Conservation (phyloP, 2,329 filamentous ascomycete genomes). For the Hortaea werneckii region DNA sequence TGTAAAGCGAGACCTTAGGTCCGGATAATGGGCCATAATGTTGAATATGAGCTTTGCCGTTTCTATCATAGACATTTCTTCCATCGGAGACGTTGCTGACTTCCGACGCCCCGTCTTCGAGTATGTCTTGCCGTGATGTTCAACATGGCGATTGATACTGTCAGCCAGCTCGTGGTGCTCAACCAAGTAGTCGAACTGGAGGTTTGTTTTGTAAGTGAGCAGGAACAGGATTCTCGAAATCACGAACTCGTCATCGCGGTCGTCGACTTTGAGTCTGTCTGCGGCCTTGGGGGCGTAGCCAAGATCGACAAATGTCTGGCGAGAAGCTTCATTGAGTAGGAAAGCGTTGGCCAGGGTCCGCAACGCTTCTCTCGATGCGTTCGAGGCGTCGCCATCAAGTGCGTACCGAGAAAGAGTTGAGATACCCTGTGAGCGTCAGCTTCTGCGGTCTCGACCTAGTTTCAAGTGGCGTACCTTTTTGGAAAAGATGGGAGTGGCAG, state of each 20-base stretch:
- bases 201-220: conserved; percentile 64
- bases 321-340: conserved; percentile 55
- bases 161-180: conserved; percentile 57
- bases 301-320: conserved; percentile 63
- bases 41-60: conserved; percentile 86
- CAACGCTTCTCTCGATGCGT: conserved; percentile 63
- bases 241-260: conserved; percentile 77
- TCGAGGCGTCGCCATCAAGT: conserved; percentile 47
- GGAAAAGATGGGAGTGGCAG: conserved; percentile 76
- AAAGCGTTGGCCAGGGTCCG: conserved; percentile 80
- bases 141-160: conserved; percentile 56
- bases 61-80: conserved; percentile 71
- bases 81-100: conserved; percentile 43
- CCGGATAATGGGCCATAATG: conserved; percentile 62
- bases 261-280: conserved; percentile 58
- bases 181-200: conserved; percentile 56
- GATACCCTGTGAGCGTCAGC: conserved; percentile 52
- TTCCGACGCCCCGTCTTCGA: conserved; percentile 34
- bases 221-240: conserved; percentile 68
- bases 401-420: conserved; percentile 61
- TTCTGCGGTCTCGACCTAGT: not conserved
- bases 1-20: conserved; percentile 52
- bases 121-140: conserved; percentile 45
- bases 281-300: conserved; percentile 59
- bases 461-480: conserved; percentile 46